A percentile compares a stretch with the other conserved stretches of the same genome.
phyloP scores from a whole-genome alignment of 805 yeast genomes.

The Candida rishiriensis region DNA sequence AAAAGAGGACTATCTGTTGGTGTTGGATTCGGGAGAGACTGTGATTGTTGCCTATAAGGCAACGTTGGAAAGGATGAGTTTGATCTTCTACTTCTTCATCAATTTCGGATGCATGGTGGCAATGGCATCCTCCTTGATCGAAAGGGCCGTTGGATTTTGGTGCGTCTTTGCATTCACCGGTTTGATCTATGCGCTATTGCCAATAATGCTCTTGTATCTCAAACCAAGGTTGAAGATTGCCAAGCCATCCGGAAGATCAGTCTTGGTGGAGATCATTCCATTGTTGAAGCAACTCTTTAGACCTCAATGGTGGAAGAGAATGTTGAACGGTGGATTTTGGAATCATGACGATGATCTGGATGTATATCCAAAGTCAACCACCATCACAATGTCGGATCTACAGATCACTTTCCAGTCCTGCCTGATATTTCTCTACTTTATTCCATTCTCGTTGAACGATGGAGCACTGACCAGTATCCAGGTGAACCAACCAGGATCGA shows the following conservation, averaged over 20 bases:
- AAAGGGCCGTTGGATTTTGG: constrained; percentile 48
- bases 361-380: background rate
- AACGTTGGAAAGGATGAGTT: constrained; percentile 34
- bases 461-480: constrained; percentile 44
- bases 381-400: constrained; percentile 36
- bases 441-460: constrained; percentile 36
- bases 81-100: constrained; percentile 49
- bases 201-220: constrained; percentile 38
- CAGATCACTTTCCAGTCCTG: constrained; percentile 40
- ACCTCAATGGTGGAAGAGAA: constrained; percentile 38
- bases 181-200: constrained; percentile 44
- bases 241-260: constrained; percentile 39
- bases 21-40: constrained; percentile 48
- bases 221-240: constrained; percentile 31
- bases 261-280: constrained; percentile 38
- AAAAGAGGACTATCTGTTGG: constrained; percentile 47
- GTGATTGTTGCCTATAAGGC: constrained; percentile 52
- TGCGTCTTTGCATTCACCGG: constrained; percentile 48
- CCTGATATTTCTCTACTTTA: constrained; percentile 40
- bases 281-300: constrained; percentile 34
- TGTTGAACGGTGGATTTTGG: constrained; percentile 38
- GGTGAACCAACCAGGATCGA: constrained; percentile 47
- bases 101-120: constrained; percentile 50
- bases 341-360: too few relatives aligned
- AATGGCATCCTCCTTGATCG: constrained; percentile 44